Evolutionary conservation across 371 early-diverging fungal genomes (phyloP).

Genomic region (Mortierella sp.): DNA sequence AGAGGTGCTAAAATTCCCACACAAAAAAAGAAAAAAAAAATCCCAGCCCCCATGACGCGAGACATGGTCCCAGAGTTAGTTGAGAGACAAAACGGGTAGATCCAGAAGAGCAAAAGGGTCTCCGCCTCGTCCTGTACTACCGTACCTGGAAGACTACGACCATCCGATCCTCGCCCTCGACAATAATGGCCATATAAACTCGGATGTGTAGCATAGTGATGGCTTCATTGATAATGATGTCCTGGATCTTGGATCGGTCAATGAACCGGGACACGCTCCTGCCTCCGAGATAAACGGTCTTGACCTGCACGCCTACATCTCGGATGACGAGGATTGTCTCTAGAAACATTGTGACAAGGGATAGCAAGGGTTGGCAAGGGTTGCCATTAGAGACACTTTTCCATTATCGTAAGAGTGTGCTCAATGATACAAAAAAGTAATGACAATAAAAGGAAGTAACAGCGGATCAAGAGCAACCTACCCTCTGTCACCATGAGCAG

Average conservation of each 20-base stretch:
- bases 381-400: neutral
- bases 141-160: constrained; percentile 78
- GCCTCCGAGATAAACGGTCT: constrained; percentile 68
- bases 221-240: constrained; percentile 80
- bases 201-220: constrained; percentile 80
- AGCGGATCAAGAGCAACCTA: constrained; percentile 6
- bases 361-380: no score
- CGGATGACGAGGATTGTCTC: constrained; percentile 72
- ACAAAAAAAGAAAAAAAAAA: neutral
- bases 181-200: constrained; percentile 77
- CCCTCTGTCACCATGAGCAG: constrained; percentile 51
- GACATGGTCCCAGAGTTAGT: neutral
- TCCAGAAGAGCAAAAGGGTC: neutral
- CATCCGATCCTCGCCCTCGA: constrained; percentile 69
- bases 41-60: neutral
- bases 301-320: constrained; percentile 78
- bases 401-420: neutral
- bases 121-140: neutral
- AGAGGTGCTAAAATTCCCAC: constrained; percentile 56
- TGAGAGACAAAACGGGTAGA: neutral
- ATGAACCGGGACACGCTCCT: constrained; percentile 69
- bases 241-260: constrained; percentile 66
- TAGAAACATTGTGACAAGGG: constrained; percentile 16
- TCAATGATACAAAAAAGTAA: no score
- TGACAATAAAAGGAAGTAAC: neutral